A percentile compares a stretch with the other conserved stretches of the same genome.
Evolutionary conservation across 1,284 basidiomycete genomes (phyloP).

Genomic region (Melampsora americana): DNA sequence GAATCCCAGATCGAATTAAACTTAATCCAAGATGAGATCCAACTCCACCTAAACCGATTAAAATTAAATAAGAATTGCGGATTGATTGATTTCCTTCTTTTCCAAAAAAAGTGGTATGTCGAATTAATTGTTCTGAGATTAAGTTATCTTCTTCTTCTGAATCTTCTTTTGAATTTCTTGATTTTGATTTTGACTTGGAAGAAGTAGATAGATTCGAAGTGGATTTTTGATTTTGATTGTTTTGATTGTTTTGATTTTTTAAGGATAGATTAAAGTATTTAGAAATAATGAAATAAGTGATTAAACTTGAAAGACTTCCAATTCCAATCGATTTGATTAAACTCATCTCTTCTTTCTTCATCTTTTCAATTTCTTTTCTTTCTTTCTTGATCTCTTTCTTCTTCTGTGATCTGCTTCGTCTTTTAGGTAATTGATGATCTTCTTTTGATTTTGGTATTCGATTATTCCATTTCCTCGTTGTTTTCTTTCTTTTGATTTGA

Average conservation of each 20-base stretch:
- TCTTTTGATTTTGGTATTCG: no score
- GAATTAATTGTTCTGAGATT: conserved; percentile 66
- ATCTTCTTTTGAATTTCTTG: background rate
- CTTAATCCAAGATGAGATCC: conserved; percentile 93
- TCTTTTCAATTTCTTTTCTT: no score
- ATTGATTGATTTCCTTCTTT: conserved; percentile 81
- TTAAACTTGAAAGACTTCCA: no score
- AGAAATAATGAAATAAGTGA: no score
- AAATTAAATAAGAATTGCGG: conserved; percentile 71
- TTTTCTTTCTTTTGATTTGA: no score
- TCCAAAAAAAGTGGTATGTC: conserved; percentile 93
- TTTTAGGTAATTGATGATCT: no score
- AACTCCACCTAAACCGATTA: conserved; percentile 94
- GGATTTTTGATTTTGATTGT: background rate
- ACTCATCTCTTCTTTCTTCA: no score
- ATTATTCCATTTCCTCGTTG: no score
- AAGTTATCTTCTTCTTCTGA: conserved; percentile 52
- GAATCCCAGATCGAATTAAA: conserved; percentile 67
- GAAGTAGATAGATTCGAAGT: background rate
- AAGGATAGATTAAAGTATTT: background rate
- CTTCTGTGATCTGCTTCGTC: no score
- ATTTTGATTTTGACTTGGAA: background rate
- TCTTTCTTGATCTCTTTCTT: no score
- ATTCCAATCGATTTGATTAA: no score
- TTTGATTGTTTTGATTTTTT: background rate